Conservation (phyloP, 495 filamentous ascomycete genomes). For the Penicillium canescens region DNA sequence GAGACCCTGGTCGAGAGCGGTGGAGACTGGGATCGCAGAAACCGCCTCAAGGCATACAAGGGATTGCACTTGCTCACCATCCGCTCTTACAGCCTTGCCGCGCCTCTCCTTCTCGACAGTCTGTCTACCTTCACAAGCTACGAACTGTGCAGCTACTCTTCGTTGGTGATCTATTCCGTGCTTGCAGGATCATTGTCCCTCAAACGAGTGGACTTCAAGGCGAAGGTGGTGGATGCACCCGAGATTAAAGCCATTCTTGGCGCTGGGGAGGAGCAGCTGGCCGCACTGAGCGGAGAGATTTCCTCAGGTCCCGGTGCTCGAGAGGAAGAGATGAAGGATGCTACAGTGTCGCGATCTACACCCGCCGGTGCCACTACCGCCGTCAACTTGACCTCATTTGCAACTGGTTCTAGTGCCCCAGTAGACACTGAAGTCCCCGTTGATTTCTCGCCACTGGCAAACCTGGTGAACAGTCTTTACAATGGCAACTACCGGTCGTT, state of each 20-base stretch:
- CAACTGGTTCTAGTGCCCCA: conserved; percentile 63
- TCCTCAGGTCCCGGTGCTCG: conserved; percentile 76
- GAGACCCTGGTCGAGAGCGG: conserved; percentile 88
- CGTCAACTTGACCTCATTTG: conserved; percentile 82
- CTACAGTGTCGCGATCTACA: conserved; percentile 50
- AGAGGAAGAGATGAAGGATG: conserved; percentile 79
- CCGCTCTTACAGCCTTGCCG: conserved; percentile 84
- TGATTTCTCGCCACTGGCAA: conserved; percentile 80
- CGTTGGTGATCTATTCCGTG: conserved; percentile 91
- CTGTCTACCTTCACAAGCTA: conserved; percentile 98
- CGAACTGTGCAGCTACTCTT: conserved; percentile 94
- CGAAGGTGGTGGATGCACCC: conserved; percentile 95
- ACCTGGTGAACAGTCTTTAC: conserved; percentile 88
- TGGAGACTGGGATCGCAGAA: conserved; percentile 97
- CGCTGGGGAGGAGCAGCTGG: conserved; percentile 79
- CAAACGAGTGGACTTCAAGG: conserved; percentile 97
- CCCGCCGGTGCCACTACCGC: conserved; percentile 60
- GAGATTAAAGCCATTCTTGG: conserved; percentile 97
- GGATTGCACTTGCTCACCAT: conserved; percentile 89
- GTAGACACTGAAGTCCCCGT: conserved; percentile 73
- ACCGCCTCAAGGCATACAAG: conserved; percentile 97
- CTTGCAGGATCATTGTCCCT: conserved; percentile 91
- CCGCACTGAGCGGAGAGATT: conserved; percentile 70
- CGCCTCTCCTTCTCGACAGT: conserved; percentile 91
- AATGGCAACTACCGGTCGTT: conserved; percentile 89